A percentile compares a stretch with the other conserved stretches of the same genome.
phyloP scores from a whole-genome alignment of 371 early-diverging fungal species.

The Mortierella sp. region DNA sequence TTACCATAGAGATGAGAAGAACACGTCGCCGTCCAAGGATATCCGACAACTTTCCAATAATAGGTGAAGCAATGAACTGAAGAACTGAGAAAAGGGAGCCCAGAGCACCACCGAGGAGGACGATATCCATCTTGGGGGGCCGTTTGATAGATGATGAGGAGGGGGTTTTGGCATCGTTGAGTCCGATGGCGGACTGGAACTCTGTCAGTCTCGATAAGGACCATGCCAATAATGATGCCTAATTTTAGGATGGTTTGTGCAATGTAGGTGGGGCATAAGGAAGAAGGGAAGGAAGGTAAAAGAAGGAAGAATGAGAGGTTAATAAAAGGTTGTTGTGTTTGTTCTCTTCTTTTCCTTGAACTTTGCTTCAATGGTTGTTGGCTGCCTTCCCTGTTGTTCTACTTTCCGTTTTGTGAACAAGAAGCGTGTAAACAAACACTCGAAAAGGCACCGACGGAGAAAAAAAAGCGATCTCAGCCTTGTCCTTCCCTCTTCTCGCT shows the following conservation, averaged over 20 bases:
- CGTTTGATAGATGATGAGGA: constrained; percentile 21
- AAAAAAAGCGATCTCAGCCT: background rate
- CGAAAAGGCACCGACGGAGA: background rate
- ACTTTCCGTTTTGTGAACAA: background rate
- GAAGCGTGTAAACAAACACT: background rate
- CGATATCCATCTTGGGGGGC: constrained; percentile 82
- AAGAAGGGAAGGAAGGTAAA: background rate
- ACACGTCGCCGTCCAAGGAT: constrained; percentile 87
- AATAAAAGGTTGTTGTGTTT: background rate
- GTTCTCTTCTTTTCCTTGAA: background rate
- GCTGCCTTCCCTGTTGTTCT: background rate
- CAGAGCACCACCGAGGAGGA: constrained; percentile 94
- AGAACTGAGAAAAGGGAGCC: constrained; percentile 96
- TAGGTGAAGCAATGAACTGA: constrained; percentile 90
- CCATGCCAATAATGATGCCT: constrained; percentile 59
- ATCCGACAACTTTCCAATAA: constrained; percentile 89
- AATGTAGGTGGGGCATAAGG: too few species aligned
- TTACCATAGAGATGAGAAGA: constrained; percentile 89
- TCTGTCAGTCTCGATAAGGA: constrained; percentile 54
- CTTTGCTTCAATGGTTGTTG: background rate
- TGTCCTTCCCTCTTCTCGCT: background rate
- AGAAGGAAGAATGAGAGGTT: background rate
- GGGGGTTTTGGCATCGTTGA: constrained; percentile 20
- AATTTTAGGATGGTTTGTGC: background rate
- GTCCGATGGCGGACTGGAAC: constrained; percentile 58